Base-by-base conservation (phyloP, 192 early-diverging fungal species). In the Coemansia sp. region DNA sequence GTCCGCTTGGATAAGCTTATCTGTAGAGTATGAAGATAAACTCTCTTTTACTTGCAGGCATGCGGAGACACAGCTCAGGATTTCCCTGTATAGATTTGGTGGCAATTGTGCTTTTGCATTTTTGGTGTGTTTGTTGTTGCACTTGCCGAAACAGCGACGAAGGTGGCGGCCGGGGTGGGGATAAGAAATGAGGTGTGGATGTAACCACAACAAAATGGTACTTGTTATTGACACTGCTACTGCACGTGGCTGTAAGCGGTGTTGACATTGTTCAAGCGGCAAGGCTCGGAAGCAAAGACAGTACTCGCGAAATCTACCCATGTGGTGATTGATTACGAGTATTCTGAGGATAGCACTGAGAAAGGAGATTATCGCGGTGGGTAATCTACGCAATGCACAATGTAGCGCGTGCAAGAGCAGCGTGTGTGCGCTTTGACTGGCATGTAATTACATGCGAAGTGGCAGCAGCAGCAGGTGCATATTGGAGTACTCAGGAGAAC, bases 271-370 rank as follows among this genome's bases (percentile, higher is more conserved):
- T 17, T 14, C 9, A 46, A 46, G 3, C 39, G 3, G 14, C 39
- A 17, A 46, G 17, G 39, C 39, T 46, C 14, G 3, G 39, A 10
- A 17, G 17, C 14, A 17, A 46, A 36, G 10, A 36, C 10, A 36
- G 33, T 17, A 46, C 39, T 46, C 39, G 1, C 14, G 0, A 46
- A 14, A 46, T 27, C 0, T 14, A 32, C 32, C 20, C 57, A 58
- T 58, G 57, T 29, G 32, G 27, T 46, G 39, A 46, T 46, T 17
- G 39, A 58, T 58, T 58, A 20, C 57, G 32, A 58, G 19, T 46
- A 14, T 46, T 46, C 39, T 14, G 14, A 46, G 39, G 39, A 46
- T 4, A 24, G 1, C 50, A 51, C 1, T 29, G 24, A 25, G 24
- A 50, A 22, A 63, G 61, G 11, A 20, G 50, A 46, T 46, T 46